phyloP scores from a whole-genome alignment of 2,329 filamentous ascomycete genomes.

The Dactylellina sp. region DNA sequence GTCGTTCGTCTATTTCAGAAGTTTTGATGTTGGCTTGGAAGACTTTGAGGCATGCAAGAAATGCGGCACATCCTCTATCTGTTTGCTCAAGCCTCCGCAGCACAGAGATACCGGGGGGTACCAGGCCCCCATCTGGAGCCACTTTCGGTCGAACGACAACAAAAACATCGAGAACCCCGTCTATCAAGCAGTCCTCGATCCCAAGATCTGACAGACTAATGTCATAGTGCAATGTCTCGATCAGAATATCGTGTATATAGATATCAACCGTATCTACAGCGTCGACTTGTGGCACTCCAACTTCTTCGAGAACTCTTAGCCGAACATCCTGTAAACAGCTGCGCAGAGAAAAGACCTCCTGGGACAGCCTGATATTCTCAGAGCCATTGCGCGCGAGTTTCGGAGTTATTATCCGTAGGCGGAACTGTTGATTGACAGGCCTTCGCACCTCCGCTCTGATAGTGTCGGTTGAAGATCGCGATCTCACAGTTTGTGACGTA shows the following conservation, averaged over 20 bases:
- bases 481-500: not conserved
- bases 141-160: slow-evolving; percentile 7
- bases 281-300: not conserved
- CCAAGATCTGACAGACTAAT: slow-evolving; percentile 1
- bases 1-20: slow-evolving; percentile 7
- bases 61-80: slow-evolving; percentile 13
- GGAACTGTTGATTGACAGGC: not conserved
- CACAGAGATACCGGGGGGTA: not conserved
- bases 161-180: slow-evolving; percentile 18
- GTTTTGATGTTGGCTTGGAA: slow-evolving; percentile 8
- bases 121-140: not conserved
- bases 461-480: not conserved
- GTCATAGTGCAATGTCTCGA: slow-evolving; percentile 8
- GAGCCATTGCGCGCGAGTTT: not conserved
- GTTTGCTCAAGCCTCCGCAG: slow-evolving; percentile 6
- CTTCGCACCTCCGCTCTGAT: not conserved
- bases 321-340: slow-evolving; percentile 12
- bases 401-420: slow-evolving; percentile 4
- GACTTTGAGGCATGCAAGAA: slow-evolving; percentile 11
- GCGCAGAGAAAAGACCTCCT: slow-evolving; percentile 1
- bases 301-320: not conserved
- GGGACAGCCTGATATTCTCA: not conserved
- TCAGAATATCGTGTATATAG: slow-evolving; percentile 14
- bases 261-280: slow-evolving; percentile 9
- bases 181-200: not conserved